Evolutionary conservation across 2,329 filamentous ascomycete species (phyloP), one percentile per base, ranked within the genome.

Genomic region (Hymenoscyphus salicellus): DNA sequence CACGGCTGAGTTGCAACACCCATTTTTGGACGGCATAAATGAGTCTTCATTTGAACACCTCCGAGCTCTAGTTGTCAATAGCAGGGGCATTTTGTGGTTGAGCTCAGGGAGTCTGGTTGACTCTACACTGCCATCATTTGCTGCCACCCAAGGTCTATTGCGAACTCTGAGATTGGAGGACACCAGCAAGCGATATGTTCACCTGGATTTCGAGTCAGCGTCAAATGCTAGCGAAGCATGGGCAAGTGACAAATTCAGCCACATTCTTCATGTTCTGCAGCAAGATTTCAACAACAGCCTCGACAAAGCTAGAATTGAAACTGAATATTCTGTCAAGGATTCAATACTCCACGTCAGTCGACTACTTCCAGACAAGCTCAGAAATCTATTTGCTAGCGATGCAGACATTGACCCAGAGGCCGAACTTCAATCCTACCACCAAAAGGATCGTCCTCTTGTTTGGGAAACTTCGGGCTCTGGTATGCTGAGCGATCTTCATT

Each of bases 291-390:
- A 55, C 20, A 10, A 59, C 17, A 38, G 17, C 33, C 28, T n/a
- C 8, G 23, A 41, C 11, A 20, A 10, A 11, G 26, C 17, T 10
- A 38, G 14, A 14, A 56, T 28, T 33, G 62, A 63, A n/a, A 28
- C 20, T 16, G 56, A 64, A 41, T 63, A 10, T 65, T 66, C 30
- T 63, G 69, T 41, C 30, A 38, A n/a, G 1, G 20, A 17, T 32
- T 58, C 23, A 6, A 32, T 3, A 46, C 55, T 76, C 58, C 65
- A 23, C 55, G 49, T 55, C 20, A n/a, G 28, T 59, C 17, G 57
- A 59, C 8, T 67, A 11, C 7, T 2, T 3, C 17, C 33, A 2
- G 49, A 78, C 63, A 67, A 74, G 20, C 70, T 28, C 20, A 11
- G 10, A 55, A n/a, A 55, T 28, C 11, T 3, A 28, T 14, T n/a